Evolutionary conservation across 2,329 filamentous ascomycete species (phyloP).

Genomic region (Claviceps cyperi): DNA sequence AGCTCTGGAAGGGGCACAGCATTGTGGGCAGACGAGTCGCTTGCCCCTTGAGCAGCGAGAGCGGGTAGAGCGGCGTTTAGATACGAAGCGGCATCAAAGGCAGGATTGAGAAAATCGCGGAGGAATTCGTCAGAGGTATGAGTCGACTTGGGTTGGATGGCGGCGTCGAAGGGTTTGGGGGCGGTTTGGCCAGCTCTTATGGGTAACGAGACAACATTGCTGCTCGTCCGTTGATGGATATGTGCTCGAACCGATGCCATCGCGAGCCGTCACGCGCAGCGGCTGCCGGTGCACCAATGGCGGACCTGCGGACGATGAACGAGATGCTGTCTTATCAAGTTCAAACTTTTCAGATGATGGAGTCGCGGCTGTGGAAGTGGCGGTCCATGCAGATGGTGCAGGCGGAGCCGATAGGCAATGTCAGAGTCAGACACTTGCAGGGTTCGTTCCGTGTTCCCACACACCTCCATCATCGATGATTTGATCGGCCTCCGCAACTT

Average conservation of each 20-base stretch:
- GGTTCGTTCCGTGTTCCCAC: too few relatives aligned
- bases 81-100: slow-evolving; percentile 74
- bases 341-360: too few relatives aligned
- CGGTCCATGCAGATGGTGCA: too few relatives aligned
- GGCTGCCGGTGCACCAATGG: neutral
- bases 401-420: too few relatives aligned
- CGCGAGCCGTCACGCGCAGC: neutral
- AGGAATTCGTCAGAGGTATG: slow-evolving; percentile 61
- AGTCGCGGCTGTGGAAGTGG: too few relatives aligned
- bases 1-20: slow-evolving; percentile 57
- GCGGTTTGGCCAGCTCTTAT: slow-evolving; percentile 26
- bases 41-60: slow-evolving; percentile 33
- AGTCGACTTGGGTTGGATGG: slow-evolving; percentile 35
- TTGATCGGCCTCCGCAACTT: neutral
- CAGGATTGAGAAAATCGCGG: slow-evolving; percentile 57
- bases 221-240: slow-evolving; percentile 32
- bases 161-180: slow-evolving; percentile 22
- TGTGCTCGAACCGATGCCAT: slow-evolving; percentile 19
- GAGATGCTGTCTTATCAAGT: too few relatives aligned
- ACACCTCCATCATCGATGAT: too few relatives aligned
- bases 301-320: too few relatives aligned
- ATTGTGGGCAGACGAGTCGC: slow-evolving; percentile 12
- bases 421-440: too few relatives aligned
- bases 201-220: slow-evolving; percentile 17
- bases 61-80: slow-evolving; percentile 68